These are phyloP conservation scores for Didymellaceae sp. DNA, from an alignment of 2,329 filamentous ascomycete species.

Conservation along the genomic window DNA sequence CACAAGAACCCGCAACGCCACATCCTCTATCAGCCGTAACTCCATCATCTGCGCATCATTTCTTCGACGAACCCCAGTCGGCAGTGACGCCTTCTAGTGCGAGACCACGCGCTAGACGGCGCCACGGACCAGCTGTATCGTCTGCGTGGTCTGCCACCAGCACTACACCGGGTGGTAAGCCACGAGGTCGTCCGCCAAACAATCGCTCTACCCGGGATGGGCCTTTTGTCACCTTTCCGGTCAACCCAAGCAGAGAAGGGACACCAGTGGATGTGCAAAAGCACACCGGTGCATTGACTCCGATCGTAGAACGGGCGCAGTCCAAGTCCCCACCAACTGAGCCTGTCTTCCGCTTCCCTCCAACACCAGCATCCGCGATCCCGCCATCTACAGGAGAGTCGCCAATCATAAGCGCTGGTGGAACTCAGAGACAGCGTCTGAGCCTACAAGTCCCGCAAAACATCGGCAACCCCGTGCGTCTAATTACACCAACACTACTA, in stretches of 20 bases:
- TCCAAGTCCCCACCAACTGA: slow-evolving; percentile 46
- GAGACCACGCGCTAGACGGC: slow-evolving; percentile 60
- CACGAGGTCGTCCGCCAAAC: slow-evolving; percentile 79
- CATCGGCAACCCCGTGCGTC: slow-evolving; percentile 64
- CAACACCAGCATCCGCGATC: slow-evolving; percentile 48
- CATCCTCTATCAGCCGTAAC: slow-evolving; percentile 83
- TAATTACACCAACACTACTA: slow-evolving; percentile 66
- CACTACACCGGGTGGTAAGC: slow-evolving; percentile 69
- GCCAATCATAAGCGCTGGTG: slow-evolving; percentile 17
- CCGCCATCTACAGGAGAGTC: slow-evolving; percentile 17
- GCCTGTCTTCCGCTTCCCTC: slow-evolving; percentile 48
- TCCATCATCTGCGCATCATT: slow-evolving; percentile 61
- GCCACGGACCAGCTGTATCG: slow-evolving; percentile 85
- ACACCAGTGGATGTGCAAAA: slow-evolving; percentile 55
- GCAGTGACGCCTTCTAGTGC: slow-evolving; percentile 70
- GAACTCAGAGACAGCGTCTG: slow-evolving; percentile 51
- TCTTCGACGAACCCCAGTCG: slow-evolving; percentile 70
- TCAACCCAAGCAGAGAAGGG: slow-evolving; percentile 60
- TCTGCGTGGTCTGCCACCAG: slow-evolving; percentile 83
- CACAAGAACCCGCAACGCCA: slow-evolving; percentile 66
- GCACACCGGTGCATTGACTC: slow-evolving; percentile 51
- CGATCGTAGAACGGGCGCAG: slow-evolving; percentile 53
- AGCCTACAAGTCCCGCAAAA: slow-evolving; percentile 70
- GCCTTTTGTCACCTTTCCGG: slow-evolving; percentile 73
- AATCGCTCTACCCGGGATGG: slow-evolving; percentile 71